Base-by-base conservation (phyloP, 2,329 filamentous ascomycete species). In the Beauveria sp. region DNA sequence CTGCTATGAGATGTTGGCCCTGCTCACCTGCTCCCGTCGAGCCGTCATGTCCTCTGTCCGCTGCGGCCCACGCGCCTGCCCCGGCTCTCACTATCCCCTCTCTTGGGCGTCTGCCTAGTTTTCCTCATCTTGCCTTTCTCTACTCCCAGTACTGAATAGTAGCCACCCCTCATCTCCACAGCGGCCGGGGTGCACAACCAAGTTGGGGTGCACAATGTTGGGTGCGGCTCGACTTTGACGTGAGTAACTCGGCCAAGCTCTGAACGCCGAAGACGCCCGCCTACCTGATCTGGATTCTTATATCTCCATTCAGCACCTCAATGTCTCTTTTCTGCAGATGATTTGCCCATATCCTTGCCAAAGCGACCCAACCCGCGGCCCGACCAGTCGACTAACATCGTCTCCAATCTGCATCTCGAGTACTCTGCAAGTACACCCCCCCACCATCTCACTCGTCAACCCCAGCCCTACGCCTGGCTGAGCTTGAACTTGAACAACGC, bases 1-100 rank as follows among this genome's bases (percentile, higher is more conserved):
- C 18, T 50, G 31, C 31, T 22, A 31, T 18, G 18, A 34, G 16
- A 57, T 51, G 56, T 51, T 59, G 56, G 56, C 46, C 24, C 40
- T 42, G 51, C 56, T 62, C 51, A 54, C 62, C 52, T 50, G 62
- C 61, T 42, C 48, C 54, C 22, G 38, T 66, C 40, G 60, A 62
- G 48, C 38, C 34, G 18, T 51, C 56, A 40, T 31, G 18, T 18
- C 28, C 56, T 59, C 38, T 52, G 56, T n/a, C 22, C 34, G 20
- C 14, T 34, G 40, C 22, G 48, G 46, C 46, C 48, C 56, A 51
- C 46, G 34, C 34, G 45, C 20, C 34, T 38, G 34, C 12, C 34
- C 34, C 14, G 34, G 34, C 34, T 51, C 24, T 59, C 38, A 7
- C 26, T 46, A 16, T 43, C 28, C 22, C 34, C 5, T 45, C 22